Evolutionary conservation across 129 eudicot species (phyloP).

Genomic region (Pittosporum tobira): DNA sequence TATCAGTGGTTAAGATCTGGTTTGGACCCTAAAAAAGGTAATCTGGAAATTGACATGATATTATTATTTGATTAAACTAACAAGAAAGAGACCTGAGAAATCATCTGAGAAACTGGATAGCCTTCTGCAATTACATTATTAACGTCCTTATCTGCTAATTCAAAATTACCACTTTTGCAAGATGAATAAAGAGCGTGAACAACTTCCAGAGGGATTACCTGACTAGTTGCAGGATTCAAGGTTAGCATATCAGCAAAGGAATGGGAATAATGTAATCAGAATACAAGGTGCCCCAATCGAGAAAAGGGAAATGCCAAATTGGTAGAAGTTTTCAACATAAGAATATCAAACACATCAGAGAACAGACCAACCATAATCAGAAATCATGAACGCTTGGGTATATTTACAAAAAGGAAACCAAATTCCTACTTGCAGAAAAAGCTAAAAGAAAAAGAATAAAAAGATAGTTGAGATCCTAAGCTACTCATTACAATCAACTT

Average conservation of each 20-base stretch:
- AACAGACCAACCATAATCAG: neutral
- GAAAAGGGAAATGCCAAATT: conserved; percentile 4
- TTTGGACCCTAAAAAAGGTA: too few relatives aligned
- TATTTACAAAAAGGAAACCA: neutral
- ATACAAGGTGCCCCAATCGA: conserved; percentile 4
- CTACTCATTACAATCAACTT: too few relatives aligned
- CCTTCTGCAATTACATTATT: conserved; percentile 86
- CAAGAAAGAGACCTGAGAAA: conserved; percentile 57
- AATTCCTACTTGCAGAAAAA: too few relatives aligned
- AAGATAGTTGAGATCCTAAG: too few relatives aligned
- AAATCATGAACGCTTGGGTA: neutral
- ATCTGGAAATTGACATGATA: neutral
- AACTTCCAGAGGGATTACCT: conserved; percentile 86
- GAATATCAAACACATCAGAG: neutral
- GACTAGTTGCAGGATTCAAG: conserved; percentile 9
- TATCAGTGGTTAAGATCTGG: conserved; percentile 6
- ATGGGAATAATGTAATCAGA: neutral
- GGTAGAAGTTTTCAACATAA: neutral
- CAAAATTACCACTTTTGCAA: conserved; percentile 83
- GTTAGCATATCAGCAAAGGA: neutral
- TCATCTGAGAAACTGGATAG: conserved; percentile 89
- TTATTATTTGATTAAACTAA: neutral
- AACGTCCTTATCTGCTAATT: conserved; percentile 72
- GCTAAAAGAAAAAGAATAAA: too few relatives aligned
- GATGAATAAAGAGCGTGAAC: conserved; percentile 60